A percentile compares a stretch with the other conserved stretches of the same genome.
These are phyloP conservation scores for Parachaetomium inaequale DNA, from an alignment of 495 filamentous ascomycete species.

Conservation along the genomic window DNA sequence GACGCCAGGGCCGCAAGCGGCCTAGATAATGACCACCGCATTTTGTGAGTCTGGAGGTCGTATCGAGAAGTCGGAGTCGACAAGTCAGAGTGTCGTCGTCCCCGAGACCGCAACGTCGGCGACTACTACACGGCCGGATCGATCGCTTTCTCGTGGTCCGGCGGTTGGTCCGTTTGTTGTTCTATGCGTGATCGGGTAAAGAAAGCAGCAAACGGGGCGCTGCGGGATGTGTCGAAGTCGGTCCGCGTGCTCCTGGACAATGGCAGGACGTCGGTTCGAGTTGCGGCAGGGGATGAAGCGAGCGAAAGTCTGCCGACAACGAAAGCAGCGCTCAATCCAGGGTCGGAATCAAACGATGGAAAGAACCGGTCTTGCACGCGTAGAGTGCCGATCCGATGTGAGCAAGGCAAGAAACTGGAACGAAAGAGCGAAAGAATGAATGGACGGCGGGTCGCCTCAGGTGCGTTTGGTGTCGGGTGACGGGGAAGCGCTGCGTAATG, in stretches of 20 bases:
- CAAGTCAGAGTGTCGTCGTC: neutral
- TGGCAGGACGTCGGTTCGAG: slow-evolving; percentile 10
- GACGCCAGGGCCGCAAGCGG: slow-evolving; percentile 38
- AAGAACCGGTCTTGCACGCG: neutral
- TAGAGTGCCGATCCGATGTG: neutral
- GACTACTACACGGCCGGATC: neutral
- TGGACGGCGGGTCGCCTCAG: slow-evolving; percentile 7
- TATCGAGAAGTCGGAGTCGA: neutral
- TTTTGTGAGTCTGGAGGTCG: slow-evolving; percentile 15
- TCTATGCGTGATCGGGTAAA: neutral
- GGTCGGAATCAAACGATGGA: slow-evolving; percentile 9
- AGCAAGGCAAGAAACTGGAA: neutral
- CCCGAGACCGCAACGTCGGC: neutral
- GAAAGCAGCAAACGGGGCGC: slow-evolving; percentile 10
- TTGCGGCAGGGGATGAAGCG: slow-evolving; percentile 26
- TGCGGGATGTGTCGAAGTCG: slow-evolving; percentile 2
- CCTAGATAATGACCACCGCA: slow-evolving; percentile 37
- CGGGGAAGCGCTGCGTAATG: slow-evolving; percentile 15
- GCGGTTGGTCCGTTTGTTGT: neutral
- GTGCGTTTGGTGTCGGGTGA: slow-evolving; percentile 12
- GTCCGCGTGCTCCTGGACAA: neutral
- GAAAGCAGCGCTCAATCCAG: slow-evolving; percentile 6
- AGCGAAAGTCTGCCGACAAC: slow-evolving; percentile 28
- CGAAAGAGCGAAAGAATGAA: slow-evolving; percentile 7
- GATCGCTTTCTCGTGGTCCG: slow-evolving; percentile 2